Base-by-base conservation (phyloP, 306 rosid species). In the Sindora glabra region DNA sequence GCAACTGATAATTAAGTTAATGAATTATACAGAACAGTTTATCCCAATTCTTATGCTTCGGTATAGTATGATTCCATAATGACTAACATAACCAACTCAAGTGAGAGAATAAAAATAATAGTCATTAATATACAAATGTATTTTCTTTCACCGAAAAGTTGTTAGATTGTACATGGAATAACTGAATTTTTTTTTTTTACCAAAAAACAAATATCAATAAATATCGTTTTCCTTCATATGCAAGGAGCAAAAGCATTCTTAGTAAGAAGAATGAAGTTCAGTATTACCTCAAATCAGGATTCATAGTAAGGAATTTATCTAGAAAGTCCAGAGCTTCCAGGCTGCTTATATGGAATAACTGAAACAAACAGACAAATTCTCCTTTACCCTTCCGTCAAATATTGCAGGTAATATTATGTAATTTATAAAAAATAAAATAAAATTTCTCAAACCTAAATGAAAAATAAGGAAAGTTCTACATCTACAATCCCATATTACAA, bases 261-360 rank as follows among this genome's bases (percentile, higher is more conserved):
- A 2, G 15, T 59, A 16, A 45, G 21, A 69, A 56, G 21, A 67
- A 68, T 45, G 56, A 37, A 41, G 56, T 33, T 39, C 36, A 61
- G 49, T 3, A 12, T n/a, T 89, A 89, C 96, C 94, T 80, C 69
- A 74, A 59, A 64, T 85, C 77, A 37, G 96, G 94, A 74, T 79
- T 81, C 94, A 89, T 89, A 29, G 82, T 74, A 50, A 89, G 83
- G 77, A 83, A 92, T 61, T 71, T 89, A 24, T 86, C 95, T 69
- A 92, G 81, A 64, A 84, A 83, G 29, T 73, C 89, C 48, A 84
- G 85, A 68, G 90, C 99, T 80, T 86, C 94, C 69, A 57, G 50
- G 86, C 96, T 84, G 59, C 81, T 82, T 30, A 89, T 57, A 74
- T 75, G 83, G 62, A 70, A 81, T 53, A 73, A 58, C 95, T 89